Base-by-base conservation (phyloP, 116 monocot genomes). In the Dioscorea cayenensis region DNA sequence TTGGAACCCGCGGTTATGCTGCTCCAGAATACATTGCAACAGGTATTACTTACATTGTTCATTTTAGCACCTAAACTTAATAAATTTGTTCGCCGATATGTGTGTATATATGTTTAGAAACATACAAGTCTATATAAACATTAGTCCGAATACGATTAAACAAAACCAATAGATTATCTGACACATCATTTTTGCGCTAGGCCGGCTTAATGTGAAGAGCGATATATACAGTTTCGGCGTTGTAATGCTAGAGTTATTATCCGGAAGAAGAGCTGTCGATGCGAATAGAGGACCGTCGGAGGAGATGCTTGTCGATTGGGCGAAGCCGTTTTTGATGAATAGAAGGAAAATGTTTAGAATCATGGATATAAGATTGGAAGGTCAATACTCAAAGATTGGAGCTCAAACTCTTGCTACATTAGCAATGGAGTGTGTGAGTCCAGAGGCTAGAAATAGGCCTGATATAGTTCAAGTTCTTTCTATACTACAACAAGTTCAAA, bases 221-320 rank as follows among this genome's bases (percentile, higher is more conserved):
- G 66, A 66, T 3, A 14, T 66, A 16, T 66, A 29, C 36, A 29
- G 66, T 35, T 66, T 36, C 32, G 29, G 67, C 5, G 48, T 67
- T 0, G 22, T 67, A 4, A 37, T 67, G 6, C 21, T 67, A 2
- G 38, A 49, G 21, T 36, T 67, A 21, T 48, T 67, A 49, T 67
- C 38, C 0, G 49, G 67, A 35, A 32, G 67, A 67, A 0, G 67
- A 23, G 67, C 67, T 2, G 12, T 67, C 21, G 67, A 67, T 11
- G 36, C 22, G 20, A 49, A 49, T 14, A 32, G 67, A 16, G 36
- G 36, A 5, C 8, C 48, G 48, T 37, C 36, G 6, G 67, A 67
- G 49, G 16, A 67, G 19, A 67, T 32, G 19, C 49, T 67, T 11
- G 67, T 67, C 21, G 67, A 67, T 6, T 67, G 67, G 67, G 67